Percentiles rank a stretch among this genome's conserved stretches.
These are phyloP conservation scores for Circinella minor DNA, from an alignment of 371 early-diverging fungal species.

Conservation along the genomic window DNA sequence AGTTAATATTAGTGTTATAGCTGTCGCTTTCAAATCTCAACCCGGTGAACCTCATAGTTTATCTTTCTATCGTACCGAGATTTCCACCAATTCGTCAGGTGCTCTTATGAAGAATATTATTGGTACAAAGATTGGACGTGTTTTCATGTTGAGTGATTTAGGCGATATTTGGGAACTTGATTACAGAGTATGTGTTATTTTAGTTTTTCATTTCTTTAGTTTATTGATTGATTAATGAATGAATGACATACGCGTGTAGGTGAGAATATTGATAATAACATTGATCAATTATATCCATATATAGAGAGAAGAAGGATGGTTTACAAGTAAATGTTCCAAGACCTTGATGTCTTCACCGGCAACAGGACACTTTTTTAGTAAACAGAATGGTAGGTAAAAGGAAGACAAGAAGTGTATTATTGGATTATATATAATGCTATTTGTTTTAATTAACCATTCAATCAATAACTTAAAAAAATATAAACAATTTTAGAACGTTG, in stretches of 20 bases:
- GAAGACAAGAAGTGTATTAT: background rate
- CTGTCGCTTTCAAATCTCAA: constrained; percentile 52
- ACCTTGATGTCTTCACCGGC: constrained; percentile 19
- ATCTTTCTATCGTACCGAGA: constrained; percentile 70
- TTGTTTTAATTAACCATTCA: too few species aligned
- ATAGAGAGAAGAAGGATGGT: constrained; percentile 82
- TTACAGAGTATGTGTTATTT: constrained; percentile 65
- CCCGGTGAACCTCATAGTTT: constrained; percentile 33
- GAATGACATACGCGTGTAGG: too few species aligned
- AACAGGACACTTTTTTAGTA: constrained; percentile 14
- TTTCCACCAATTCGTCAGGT: constrained; percentile 76
- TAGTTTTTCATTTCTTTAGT: background rate
- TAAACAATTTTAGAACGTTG: constrained; percentile 41
- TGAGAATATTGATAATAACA: too few species aligned
- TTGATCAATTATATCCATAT: background rate
- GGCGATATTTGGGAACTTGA: constrained; percentile 88
- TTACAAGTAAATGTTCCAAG: constrained; percentile 77
- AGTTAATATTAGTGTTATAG: constrained; percentile 80
- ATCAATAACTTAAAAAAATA: too few species aligned
- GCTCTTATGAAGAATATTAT: constrained; percentile 77
- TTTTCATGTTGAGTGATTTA: constrained; percentile 88
- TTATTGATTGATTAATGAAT: too few species aligned
- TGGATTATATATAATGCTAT: too few species aligned
- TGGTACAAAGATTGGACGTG: constrained; percentile 79
- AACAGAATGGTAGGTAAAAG: constrained; percentile 14